A percentile compares a stretch with the other conserved stretches of the same genome.
Evolutionary conservation across 768 basidiomycete species (phyloP).

Genomic region (Leucosporidium creatinivorum): DNA sequence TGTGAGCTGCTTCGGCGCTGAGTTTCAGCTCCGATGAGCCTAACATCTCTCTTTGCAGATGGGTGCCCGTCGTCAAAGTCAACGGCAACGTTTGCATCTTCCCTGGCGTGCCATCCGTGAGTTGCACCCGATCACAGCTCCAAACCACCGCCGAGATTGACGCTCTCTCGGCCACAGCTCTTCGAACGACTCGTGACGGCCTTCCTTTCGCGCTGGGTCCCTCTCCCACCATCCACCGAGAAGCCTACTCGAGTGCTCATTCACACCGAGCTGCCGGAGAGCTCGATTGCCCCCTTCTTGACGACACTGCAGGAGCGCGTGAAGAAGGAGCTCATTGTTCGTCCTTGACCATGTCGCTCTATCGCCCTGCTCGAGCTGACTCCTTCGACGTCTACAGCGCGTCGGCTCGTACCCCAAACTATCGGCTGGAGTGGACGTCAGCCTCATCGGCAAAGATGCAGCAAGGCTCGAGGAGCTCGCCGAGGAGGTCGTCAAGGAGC

Average conservation of each 20-base stretch:
- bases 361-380: constrained; percentile 44
- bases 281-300: constrained; percentile 77
- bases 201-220: constrained; percentile 59
- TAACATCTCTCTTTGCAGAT: neutral
- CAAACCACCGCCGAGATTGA: neutral
- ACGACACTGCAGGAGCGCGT: constrained; percentile 68
- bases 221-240: constrained; percentile 65
- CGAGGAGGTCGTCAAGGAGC: constrained; percentile 44
- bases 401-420: constrained; percentile 37
- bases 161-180: constrained; percentile 40
- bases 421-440: constrained; percentile 59
- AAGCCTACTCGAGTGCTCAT: constrained; percentile 74
- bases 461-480: constrained; percentile 43
- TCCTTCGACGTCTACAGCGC: constrained; percentile 3
- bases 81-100: constrained; percentile 81
- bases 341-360: constrained; percentile 45
- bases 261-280: constrained; percentile 76
- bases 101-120: constrained; percentile 66
- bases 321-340: constrained; percentile 70
- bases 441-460: constrained; percentile 51
- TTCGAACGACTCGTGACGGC: constrained; percentile 74
- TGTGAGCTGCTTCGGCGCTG: constrained; percentile 67
- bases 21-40: neutral
- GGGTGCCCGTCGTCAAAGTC: constrained; percentile 77
- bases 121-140: neutral